Conservation (phyloP, 352 stramenopile species). For the Elongisporangium undulatum region DNA sequence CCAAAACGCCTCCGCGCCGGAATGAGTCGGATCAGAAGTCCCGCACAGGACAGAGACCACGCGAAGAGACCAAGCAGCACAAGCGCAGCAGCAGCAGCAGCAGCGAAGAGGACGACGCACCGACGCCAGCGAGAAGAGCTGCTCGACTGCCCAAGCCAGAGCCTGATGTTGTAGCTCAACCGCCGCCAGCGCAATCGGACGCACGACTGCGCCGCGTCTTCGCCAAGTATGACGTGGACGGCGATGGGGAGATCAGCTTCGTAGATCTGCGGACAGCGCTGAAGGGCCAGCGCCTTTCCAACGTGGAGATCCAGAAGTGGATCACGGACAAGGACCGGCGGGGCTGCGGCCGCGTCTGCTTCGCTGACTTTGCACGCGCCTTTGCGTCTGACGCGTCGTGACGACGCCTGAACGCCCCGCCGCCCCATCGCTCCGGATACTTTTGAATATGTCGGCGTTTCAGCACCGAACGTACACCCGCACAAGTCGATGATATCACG, state of each 20-base stretch:
- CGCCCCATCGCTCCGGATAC: not conserved
- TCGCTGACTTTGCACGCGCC: slow-evolving; percentile 33
- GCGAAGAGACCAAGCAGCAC: not conserved
- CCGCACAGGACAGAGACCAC: not conserved
- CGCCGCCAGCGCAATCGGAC: not conserved
- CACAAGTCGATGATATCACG: not conserved
- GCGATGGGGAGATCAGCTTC: slow-evolving; percentile 43
- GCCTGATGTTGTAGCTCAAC: not conserved
- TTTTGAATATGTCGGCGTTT: not conserved
- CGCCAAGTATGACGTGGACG: slow-evolving; percentile 42
- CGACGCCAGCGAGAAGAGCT: not conserved
- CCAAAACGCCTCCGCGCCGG: not conserved
- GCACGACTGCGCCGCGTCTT: slow-evolving; percentile 32
- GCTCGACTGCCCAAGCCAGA: not conserved
- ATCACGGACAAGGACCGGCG: slow-evolving; percentile 43
- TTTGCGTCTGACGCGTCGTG: slow-evolving; percentile 9
- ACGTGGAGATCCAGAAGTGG: slow-evolving; percentile 47
- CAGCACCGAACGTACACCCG: not conserved
- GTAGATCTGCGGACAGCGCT: slow-evolving; percentile 39
- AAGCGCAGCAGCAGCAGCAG: slow-evolving; percentile 1
- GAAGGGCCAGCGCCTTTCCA: slow-evolving; percentile 17
- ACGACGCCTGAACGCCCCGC: not conserved
- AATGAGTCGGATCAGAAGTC: not conserved
- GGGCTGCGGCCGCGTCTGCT: slow-evolving; percentile 32
- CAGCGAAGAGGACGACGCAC: not conserved